Evolutionary conservation across 768 basidiomycete species (phyloP), one percentile per base, ranked within the genome.

Genomic region (Hericium rajendrae): DNA sequence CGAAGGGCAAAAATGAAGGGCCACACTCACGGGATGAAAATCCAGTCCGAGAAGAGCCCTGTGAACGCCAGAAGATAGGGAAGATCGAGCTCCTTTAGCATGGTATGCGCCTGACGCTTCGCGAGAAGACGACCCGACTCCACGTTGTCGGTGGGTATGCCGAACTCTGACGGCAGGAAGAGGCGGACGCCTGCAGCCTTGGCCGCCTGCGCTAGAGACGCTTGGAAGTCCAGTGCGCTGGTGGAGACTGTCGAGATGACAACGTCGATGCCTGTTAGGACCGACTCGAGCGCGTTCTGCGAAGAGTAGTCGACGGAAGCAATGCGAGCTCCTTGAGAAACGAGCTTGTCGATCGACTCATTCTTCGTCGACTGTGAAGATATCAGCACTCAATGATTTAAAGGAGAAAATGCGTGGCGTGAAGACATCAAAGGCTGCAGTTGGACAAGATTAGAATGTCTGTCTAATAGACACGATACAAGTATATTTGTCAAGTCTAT

Each of bases 121-220:
- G 16, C 49, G 20, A 26, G 37, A 20, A 41, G 16, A 6, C 38
- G 16, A 8, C 56, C 51, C 50, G 15, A 26, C 28, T 51, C n/a
- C 37, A 13, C 18, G 3, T 26, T 53, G 20, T 53, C 57, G 1
- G 38, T 24, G 12, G 20, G 16, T 38, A 16, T 28, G 16, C 53
- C 53, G 24, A 41, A 54, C 22, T 54, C 53, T 40, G 53, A 54
- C 24, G 53, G 53, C 39, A 54, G 38, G 53, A 54, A 43, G n/a
- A 54, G 53, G 26, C 32, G 18, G 22, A 46, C 53, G 22, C 53
- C 57, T 13, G 57, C 51, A 18, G 28, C 24, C 41, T 53, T 54
- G 26, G 57, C 57, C 6, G 57, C 57, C 28, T 28, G 13, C 6
- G 53, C 39, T 1, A 54, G 24, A 12, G 24, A 22, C 13, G 18